Evolutionary conservation across 345 rosid species (phyloP).

Genomic region (Luvunga scandens): DNA sequence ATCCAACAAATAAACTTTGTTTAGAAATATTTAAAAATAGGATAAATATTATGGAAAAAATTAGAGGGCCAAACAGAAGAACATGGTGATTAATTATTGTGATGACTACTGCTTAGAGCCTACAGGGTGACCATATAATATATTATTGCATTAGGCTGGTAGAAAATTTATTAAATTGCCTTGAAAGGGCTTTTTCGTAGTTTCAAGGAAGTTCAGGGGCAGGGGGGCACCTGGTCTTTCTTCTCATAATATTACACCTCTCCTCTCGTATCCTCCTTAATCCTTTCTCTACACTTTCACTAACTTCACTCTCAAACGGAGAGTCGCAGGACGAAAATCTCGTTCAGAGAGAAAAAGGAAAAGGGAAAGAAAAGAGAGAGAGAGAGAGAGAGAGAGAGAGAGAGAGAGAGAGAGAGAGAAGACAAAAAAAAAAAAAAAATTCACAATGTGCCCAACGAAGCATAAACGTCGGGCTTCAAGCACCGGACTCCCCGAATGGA

Average conservation of each 20-base stretch:
- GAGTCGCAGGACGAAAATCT: not conserved
- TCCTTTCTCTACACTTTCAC: not conserved
- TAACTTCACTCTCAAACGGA: constrained; percentile 5
- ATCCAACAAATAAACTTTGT: too few species aligned
- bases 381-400: not conserved
- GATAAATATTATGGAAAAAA: not conserved
- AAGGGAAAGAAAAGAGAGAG: not conserved
- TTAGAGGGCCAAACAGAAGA: not conserved
- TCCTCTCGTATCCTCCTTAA: not conserved
- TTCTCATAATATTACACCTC: not conserved
- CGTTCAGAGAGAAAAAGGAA: not conserved
- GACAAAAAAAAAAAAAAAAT: too few species aligned
- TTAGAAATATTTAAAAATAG: too few species aligned
- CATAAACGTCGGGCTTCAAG: constrained; percentile 41
- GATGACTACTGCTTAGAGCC: too few species aligned
- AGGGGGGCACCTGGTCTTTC: not conserved
- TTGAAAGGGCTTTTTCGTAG: constrained; percentile 16
- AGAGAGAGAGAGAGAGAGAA: too few species aligned
- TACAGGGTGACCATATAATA: too few species aligned
- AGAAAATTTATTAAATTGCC: not conserved
- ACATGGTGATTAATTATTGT: not conserved
- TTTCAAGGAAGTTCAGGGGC: constrained; percentile 17
- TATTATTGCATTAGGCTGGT: too few species aligned
- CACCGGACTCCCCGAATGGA: constrained; percentile 50
- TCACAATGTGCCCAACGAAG: constrained; percentile 53